These are phyloP conservation scores for Emergomyces orientalis DNA, from an alignment of 2,329 filamentous ascomycete genomes.

Conservation along the genomic window DNA sequence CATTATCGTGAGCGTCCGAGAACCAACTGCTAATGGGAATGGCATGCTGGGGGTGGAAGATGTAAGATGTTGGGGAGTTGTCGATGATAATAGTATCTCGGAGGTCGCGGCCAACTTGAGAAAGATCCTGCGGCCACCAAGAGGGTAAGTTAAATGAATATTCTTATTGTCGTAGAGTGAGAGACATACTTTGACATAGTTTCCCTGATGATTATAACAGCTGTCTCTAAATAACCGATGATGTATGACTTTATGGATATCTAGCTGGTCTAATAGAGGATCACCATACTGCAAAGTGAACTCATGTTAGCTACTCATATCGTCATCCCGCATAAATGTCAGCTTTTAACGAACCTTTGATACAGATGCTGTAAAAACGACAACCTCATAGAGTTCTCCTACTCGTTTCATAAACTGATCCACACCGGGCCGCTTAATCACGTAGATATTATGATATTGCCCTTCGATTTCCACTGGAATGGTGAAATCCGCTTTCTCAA, in stretches of 20 bases:
- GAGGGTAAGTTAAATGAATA: constrained; percentile 12
- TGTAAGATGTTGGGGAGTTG: constrained; percentile 98
- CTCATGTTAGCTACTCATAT: constrained; percentile 11
- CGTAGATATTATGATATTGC: constrained; percentile 98
- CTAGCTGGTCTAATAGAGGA: constrained; percentile 86
- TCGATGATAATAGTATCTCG: constrained; percentile 99
- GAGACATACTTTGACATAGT: constrained; percentile 72
- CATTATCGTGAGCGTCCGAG: constrained; percentile 97
- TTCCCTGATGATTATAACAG: constrained; percentile 98
- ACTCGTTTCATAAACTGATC: constrained; percentile 99
- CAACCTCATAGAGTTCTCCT: constrained; percentile 94
- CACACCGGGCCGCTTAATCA: constrained; percentile 97
- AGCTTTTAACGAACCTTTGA: constrained; percentile 61
- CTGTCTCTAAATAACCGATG: constrained; percentile 95
- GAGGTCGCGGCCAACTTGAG: constrained; percentile 88
- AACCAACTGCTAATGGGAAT: constrained; percentile 99
- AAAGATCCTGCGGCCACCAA: constrained; percentile 57
- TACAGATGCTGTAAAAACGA: constrained; percentile 96
- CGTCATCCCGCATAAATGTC: constrained; percentile 8
- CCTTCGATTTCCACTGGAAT: constrained; percentile 98
- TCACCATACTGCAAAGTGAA: constrained; percentile 66
- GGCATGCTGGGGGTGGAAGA: constrained; percentile 97
- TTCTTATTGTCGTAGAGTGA: not conserved
- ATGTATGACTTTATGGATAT: constrained; percentile 94
- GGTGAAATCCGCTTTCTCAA: constrained; percentile 97